A percentile compares a stretch with the other conserved stretches of the same genome.
Evolutionary conservation across 2,329 filamentous ascomycete species (phyloP).

Genomic region (Exserohilum turcica): DNA sequence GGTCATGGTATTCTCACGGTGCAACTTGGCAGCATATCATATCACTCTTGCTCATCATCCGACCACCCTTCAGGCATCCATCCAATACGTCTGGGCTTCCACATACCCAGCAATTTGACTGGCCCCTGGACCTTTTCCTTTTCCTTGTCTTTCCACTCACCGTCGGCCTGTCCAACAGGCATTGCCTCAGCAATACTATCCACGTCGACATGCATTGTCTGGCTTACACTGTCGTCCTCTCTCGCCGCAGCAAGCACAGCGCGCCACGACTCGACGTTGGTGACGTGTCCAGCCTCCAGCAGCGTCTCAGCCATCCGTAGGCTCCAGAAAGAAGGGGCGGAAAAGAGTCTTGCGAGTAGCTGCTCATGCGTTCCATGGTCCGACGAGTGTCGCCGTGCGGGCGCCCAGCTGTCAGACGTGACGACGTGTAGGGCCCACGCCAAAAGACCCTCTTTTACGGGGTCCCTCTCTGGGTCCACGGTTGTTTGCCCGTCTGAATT

Average conservation of each 20-base stretch:
- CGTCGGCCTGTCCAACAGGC: conserved; percentile 2
- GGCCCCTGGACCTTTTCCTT: conserved; percentile 30
- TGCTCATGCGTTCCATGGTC: conserved; percentile 12
- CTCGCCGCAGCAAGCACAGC: conserved; percentile 41
- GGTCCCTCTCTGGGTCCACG: conserved; percentile 27
- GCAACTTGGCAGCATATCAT: too few species aligned
- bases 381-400: conserved; percentile 14
- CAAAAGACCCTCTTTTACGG: conserved; percentile 51
- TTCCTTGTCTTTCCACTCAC: neutral
- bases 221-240: conserved; percentile 6
- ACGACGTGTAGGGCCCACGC: conserved; percentile 59
- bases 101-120: conserved; percentile 39
- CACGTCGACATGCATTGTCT: conserved; percentile 13
- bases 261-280: conserved; percentile 20
- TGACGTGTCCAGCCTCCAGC: conserved; percentile 29
- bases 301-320: conserved; percentile 43
- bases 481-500: conserved; percentile 12
- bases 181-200: conserved; percentile 3
- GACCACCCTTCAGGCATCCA: conserved; percentile 34
- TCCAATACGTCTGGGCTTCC: conserved; percentile 42
- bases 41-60: conserved; percentile 24
- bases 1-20: too few species aligned
- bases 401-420: conserved; percentile 46
- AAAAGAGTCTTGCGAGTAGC: conserved; percentile 37
- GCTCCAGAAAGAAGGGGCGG: conserved; percentile 47